A percentile compares a stretch with the other conserved stretches of the same genome.
Evolutionary conservation across 2,329 filamentous ascomycete species (phyloP).

Genomic region (Fusarium humuli): DNA sequence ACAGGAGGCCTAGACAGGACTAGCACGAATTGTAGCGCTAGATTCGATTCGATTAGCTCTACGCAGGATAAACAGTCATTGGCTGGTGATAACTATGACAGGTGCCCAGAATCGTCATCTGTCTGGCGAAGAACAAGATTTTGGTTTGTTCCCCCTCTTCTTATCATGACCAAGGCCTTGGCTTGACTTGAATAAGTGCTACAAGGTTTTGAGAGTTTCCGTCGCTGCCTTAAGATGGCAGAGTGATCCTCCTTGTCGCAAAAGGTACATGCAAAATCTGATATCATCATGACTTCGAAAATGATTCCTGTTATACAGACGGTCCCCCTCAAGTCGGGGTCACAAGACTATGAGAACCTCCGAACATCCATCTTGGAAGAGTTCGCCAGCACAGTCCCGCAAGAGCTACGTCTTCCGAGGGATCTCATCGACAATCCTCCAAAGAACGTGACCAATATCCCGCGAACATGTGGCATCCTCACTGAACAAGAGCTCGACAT

Average conservation of each 20-base stretch:
- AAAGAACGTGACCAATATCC: slow-evolving; percentile 25
- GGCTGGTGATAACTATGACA: neutral
- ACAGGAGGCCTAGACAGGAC: neutral
- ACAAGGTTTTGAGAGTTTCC: too few species aligned
- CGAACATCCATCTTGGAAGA: slow-evolving; percentile 3
- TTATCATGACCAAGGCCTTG: neutral
- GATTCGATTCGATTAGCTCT: neutral
- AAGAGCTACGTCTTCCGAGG: neutral
- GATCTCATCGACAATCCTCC: slow-evolving; percentile 24
- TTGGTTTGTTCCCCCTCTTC: neutral
- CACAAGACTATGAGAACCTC: neutral
- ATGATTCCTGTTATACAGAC: neutral
- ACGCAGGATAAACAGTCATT: neutral
- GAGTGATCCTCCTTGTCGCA: too few species aligned
- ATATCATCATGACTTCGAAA: neutral
- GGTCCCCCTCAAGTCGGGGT: neutral
- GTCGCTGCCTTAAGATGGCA: too few species aligned
- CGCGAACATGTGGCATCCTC: slow-evolving; percentile 55
- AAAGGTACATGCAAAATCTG: neutral
- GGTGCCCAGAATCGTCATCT: neutral
- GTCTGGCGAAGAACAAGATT: neutral
- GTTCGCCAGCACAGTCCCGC: neutral
- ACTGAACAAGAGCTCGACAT: slow-evolving; percentile 59
- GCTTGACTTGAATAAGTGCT: too few species aligned
- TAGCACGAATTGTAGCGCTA: neutral